A percentile compares a stretch with the other conserved stretches of the same genome.
Evolutionary conservation across 352 stramenopile genomes (phyloP).

Genomic region (Phytophthora ramorum): DNA sequence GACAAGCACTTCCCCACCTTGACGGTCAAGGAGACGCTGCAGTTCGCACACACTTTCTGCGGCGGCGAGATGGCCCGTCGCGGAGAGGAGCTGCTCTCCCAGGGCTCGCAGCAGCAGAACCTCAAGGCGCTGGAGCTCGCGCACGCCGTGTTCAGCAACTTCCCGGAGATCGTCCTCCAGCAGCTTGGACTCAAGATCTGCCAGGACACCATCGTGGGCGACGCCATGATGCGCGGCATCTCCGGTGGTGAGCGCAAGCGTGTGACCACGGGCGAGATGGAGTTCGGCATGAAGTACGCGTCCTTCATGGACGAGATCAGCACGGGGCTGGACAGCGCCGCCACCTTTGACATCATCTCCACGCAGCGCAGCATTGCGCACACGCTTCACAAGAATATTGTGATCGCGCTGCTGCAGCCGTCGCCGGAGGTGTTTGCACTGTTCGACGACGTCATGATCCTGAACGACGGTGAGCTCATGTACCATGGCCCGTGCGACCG

Average conservation of each 20-base stretch:
- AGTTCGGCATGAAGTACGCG: constrained; percentile 69
- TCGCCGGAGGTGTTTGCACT: constrained; percentile 88
- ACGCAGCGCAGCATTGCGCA: constrained; percentile 48
- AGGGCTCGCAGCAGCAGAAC: constrained; percentile 43
- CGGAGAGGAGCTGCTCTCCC: constrained; percentile 30
- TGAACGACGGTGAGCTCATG: too few species aligned
- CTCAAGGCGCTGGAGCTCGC: constrained; percentile 24
- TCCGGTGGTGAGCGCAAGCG: constrained; percentile 68
- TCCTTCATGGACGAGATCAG: constrained; percentile 91
- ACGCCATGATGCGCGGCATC: constrained; percentile 56
- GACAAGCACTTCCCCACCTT: constrained; percentile 42
- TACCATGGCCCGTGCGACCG: constrained; percentile 41
- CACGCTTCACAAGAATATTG: constrained; percentile 26
- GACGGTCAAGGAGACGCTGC: constrained; percentile 45
- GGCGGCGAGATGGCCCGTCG: constrained; percentile 27
- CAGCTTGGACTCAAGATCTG: constrained; percentile 47
- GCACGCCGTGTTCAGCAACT: constrained; percentile 35
- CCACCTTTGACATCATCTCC: constrained; percentile 59
- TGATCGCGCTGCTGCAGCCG: constrained; percentile 83
- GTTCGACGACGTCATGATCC: constrained; percentile 59
- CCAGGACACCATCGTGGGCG: constrained; percentile 56
- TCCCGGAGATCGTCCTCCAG: constrained; percentile 48
- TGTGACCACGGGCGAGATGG: constrained; percentile 83
- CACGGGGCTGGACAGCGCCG: constrained; percentile 52
- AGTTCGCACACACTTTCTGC: constrained; percentile 45